Evolutionary conservation across 1,284 basidiomycete genomes (phyloP).

Genomic region (Ceratobasidium sp.): DNA sequence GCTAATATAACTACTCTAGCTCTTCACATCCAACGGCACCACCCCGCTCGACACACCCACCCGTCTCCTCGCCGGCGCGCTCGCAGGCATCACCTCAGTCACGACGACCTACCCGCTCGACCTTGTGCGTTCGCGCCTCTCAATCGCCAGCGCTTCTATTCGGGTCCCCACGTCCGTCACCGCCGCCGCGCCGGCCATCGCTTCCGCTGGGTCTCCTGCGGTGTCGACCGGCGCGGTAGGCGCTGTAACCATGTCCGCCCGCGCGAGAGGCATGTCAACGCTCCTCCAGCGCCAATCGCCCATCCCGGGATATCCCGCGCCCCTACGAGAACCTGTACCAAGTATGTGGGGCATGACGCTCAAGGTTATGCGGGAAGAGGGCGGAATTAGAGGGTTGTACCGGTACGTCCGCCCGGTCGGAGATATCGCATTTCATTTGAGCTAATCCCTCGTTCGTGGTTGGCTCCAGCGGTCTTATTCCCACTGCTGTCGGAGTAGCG

Average conservation of each 20-base stretch:
- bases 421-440: background rate
- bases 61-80: constrained; percentile 82
- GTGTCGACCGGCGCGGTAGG: constrained; percentile 32
- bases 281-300: constrained; percentile 45
- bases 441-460: background rate
- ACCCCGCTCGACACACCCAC: constrained; percentile 84
- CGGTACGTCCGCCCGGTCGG: constrained; percentile 55
- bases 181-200: constrained; percentile 56
- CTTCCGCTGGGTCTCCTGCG: background rate
- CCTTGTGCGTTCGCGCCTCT: constrained; percentile 90
- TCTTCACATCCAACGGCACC: constrained; percentile 73
- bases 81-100: constrained; percentile 92
- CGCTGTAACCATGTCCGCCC: constrained; percentile 5
- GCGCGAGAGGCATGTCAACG: constrained; percentile 28
- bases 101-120: constrained; percentile 94
- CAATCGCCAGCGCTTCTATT: constrained; percentile 87
- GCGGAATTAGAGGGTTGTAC: constrained; percentile 87
- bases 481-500: constrained; percentile 91
- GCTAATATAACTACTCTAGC: constrained; percentile 58
- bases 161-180: constrained; percentile 51
- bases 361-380: constrained; percentile 91
- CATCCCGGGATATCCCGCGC: constrained; percentile 39
- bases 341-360: constrained; percentile 90
- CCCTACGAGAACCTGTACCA: constrained; percentile 57
- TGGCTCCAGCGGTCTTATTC: constrained; percentile 69